phyloP scores from a whole-genome alignment of 2,329 filamentous ascomycete genomes.

The Cordyceps fumosorosea region DNA sequence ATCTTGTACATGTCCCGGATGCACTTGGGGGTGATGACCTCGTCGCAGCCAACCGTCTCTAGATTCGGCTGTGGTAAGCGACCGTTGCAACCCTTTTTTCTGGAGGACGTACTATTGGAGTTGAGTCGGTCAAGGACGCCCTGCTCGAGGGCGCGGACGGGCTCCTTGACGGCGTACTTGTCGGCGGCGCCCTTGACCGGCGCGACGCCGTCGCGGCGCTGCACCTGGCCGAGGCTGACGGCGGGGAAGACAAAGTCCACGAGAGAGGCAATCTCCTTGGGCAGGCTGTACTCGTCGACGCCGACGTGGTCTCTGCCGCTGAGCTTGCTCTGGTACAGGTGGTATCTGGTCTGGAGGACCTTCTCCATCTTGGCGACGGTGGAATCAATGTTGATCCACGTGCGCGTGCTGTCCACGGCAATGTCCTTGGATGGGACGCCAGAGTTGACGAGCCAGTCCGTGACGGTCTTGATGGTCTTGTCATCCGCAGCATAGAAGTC shows the following conservation, averaged over 20 bases:
- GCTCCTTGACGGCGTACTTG: conserved; percentile 12
- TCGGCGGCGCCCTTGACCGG: background rate
- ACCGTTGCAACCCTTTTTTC: background rate
- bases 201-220: background rate
- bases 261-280: conserved; percentile 28
- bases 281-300: conserved; percentile 34
- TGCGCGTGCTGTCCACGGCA: conserved; percentile 41
- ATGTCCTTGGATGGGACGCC: conserved; percentile 44
- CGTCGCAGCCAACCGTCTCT: conserved; percentile 33
- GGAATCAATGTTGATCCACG: conserved; percentile 28
- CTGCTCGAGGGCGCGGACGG: background rate
- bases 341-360: conserved; percentile 46
- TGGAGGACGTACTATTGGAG: background rate
- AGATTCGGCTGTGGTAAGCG: background rate
- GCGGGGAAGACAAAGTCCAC: conserved; percentile 35
- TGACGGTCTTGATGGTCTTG: conserved; percentile 42
- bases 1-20: conserved; percentile 41
- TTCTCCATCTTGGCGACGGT: conserved; percentile 31
- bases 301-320: conserved; percentile 29
- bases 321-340: conserved; percentile 38
- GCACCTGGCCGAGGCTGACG: conserved; percentile 28
- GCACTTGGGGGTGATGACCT: conserved; percentile 51
- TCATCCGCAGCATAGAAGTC: conserved; percentile 34
- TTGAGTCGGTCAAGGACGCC: conserved; percentile 1
- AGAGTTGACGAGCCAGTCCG: conserved; percentile 42